Percentiles rank a stretch among this genome's conserved stretches.
Evolutionary conservation across 352 stramenopile species (phyloP).

Genomic region (Thraustochytrium striatum): DNA sequence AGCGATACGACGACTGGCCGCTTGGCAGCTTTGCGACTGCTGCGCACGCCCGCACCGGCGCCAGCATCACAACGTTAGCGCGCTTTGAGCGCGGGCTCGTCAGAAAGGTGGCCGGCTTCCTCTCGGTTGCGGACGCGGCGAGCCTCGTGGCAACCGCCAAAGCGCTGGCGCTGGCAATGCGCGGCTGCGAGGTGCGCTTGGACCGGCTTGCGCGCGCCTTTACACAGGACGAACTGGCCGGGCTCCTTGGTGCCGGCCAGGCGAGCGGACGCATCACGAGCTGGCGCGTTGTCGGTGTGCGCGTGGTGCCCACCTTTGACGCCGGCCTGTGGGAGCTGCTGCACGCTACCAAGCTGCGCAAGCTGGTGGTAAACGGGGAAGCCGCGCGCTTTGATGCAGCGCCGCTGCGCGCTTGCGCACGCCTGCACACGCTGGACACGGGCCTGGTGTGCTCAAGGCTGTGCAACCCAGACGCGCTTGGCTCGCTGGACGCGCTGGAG

Average conservation of each 20-base stretch:
- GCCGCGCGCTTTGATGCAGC: background rate
- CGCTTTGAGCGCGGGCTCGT: background rate
- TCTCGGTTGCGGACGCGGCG: background rate
- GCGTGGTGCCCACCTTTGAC: background rate
- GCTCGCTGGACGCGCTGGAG: background rate
- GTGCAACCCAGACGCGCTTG: background rate
- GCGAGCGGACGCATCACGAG: background rate
- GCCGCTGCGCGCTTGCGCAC: background rate
- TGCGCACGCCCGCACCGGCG: no score
- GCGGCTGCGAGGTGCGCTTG: background rate
- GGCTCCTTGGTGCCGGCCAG: background rate
- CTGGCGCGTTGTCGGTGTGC: conserved; percentile 8
- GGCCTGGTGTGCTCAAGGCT: conserved; percentile 18
- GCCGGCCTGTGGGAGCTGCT: background rate
- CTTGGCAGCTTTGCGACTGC: no score
- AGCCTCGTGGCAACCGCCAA: background rate
- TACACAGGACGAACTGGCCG: background rate
- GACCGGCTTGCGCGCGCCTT: conserved; percentile 3
- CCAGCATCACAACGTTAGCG: background rate
- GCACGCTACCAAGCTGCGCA: background rate
- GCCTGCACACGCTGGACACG: conserved; percentile 9
- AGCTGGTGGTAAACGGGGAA: conserved; percentile 8
- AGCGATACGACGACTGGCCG: no score
- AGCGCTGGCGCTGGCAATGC: background rate
- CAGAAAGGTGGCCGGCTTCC: background rate